phyloP scores from a whole-genome alignment of 2,329 filamentous ascomycete species.

The Falciphora oryzae region DNA sequence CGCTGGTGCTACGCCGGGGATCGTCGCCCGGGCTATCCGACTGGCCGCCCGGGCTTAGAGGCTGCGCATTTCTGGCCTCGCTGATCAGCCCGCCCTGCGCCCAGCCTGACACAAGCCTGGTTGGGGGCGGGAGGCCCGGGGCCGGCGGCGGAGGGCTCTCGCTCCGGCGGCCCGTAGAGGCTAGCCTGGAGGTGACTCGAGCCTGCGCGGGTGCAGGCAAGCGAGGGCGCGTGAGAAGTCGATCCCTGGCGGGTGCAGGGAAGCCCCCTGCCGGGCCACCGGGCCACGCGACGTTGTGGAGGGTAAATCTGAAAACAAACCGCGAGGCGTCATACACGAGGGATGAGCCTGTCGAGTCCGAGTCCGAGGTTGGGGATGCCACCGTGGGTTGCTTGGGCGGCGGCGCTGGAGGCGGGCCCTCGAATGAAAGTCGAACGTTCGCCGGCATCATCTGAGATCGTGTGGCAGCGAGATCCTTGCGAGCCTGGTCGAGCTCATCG shows the following conservation, averaged over 20 bases:
- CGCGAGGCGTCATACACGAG: conserved; percentile 49
- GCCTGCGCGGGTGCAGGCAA: conserved; percentile 66
- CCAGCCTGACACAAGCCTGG: conserved; percentile 42
- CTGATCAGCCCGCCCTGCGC: conserved; percentile 40
- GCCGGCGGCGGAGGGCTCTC: conserved; percentile 33
- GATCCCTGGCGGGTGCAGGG: conserved; percentile 48
- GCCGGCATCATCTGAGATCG: conserved; percentile 23
- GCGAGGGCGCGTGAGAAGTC: conserved; percentile 60
- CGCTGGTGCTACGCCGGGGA: conserved; percentile 5
- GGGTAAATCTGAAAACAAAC: conserved; percentile 69
- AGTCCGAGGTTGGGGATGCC: conserved; percentile 37
- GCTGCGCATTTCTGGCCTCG: conserved; percentile 44
- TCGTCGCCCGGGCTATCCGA: conserved; percentile 13
- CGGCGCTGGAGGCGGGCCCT: conserved; percentile 28
- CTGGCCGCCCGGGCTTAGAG: conserved; percentile 7
- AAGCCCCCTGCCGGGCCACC: conserved; percentile 40
- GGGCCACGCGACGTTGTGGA: conserved; percentile 41
- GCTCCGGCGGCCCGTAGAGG: conserved; percentile 21
- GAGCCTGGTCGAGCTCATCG: conserved; percentile 44
- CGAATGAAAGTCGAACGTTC: conserved; percentile 9
- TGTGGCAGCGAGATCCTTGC: conserved; percentile 44
- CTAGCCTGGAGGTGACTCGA: conserved; percentile 41
- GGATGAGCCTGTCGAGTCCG: conserved; percentile 45
- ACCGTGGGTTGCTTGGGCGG: conserved; percentile 28
- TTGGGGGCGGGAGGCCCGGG: conserved; percentile 35